These are phyloP conservation scores for Amanita exitialis DNA, from an alignment of 768 basidiomycete genomes.

Conservation along the genomic window DNA sequence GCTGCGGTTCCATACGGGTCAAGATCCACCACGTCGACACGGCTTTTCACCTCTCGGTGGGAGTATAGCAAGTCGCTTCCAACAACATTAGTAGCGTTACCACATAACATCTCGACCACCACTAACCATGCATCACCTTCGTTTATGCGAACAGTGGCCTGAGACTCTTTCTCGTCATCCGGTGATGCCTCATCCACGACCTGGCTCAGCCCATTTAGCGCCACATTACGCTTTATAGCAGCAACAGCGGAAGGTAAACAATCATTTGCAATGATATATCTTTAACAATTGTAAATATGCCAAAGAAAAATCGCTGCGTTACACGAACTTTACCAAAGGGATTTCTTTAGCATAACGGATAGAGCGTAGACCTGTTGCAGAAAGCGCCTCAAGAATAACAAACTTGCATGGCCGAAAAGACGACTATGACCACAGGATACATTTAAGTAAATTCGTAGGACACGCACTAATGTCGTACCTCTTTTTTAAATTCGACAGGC, in stretches of 20 bases:
- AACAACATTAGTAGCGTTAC: constrained; percentile 1
- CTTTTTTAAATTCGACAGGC: background rate
- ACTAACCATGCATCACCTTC: constrained; percentile 91
- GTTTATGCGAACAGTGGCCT: constrained; percentile 64
- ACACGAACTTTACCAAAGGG: constrained; percentile 69
- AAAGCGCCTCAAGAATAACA: constrained; percentile 84
- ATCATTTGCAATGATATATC: constrained; percentile 93
- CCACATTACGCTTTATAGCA: constrained; percentile 81
- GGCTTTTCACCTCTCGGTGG: constrained; percentile 60
- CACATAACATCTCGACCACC: constrained; percentile 3
- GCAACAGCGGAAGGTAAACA: constrained; percentile 72
- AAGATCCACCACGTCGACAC: constrained; percentile 93
- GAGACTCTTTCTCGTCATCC: constrained; percentile 1
- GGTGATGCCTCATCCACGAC: background rate
- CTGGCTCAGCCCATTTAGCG: constrained; percentile 60
- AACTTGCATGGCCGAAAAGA: constrained; percentile 57
- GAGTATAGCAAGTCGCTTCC: constrained; percentile 81
- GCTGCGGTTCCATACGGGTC: constrained; percentile 98
- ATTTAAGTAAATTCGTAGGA: background rate
- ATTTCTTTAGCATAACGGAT: constrained; percentile 98
- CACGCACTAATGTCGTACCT: background rate
- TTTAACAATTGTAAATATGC: constrained; percentile 21
- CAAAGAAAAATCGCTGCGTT: background rate
- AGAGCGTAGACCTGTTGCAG: constrained; percentile 90
- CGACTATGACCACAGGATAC: constrained; percentile 1